Conservation (phyloP, 768 basidiomycete species). For the Coprinopsis sp. region DNA sequence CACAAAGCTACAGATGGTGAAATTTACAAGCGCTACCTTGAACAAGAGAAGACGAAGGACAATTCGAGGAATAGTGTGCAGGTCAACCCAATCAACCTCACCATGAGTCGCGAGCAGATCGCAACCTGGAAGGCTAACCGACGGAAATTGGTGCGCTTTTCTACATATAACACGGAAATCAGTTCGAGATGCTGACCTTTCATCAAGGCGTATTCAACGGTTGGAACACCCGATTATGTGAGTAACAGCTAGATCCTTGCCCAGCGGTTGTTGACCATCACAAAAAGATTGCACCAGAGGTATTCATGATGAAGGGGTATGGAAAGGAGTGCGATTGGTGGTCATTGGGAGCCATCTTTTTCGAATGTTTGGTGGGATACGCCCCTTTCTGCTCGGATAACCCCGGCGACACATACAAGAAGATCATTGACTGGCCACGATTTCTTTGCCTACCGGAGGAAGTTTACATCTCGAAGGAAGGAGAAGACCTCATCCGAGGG, state of each 20-base stretch:
- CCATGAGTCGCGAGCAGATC: slow-evolving; percentile 95
- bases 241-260: slow-evolving; percentile 26
- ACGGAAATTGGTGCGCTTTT: slow-evolving; percentile 71
- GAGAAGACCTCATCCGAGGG: slow-evolving; percentile 86
- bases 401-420: slow-evolving; percentile 96
- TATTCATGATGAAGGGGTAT: slow-evolving; percentile 95
- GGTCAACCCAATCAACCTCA: slow-evolving; percentile 95
- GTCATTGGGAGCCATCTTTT: slow-evolving; percentile 98
- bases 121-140: slow-evolving; percentile 99
- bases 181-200: slow-evolving; percentile 1
- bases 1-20: slow-evolving; percentile 95
- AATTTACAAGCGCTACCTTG: slow-evolving; percentile 89
- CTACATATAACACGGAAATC: not conserved
- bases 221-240: slow-evolving; percentile 58
- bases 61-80: slow-evolving; percentile 90
- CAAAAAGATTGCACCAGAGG: slow-evolving; percentile 91
- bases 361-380: slow-evolving; percentile 96
- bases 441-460: slow-evolving; percentile 95
- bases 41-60: slow-evolving; percentile 62
- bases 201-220: slow-evolving; percentile 91
- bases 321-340: slow-evolving; percentile 99
- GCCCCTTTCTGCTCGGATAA: slow-evolving; percentile 98
- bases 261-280: not conserved
- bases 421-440: slow-evolving; percentile 93
- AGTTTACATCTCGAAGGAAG: slow-evolving; percentile 87